Conservation (phyloP, 108 stramenopile species). For the Schizochytrium sp. region DNA sequence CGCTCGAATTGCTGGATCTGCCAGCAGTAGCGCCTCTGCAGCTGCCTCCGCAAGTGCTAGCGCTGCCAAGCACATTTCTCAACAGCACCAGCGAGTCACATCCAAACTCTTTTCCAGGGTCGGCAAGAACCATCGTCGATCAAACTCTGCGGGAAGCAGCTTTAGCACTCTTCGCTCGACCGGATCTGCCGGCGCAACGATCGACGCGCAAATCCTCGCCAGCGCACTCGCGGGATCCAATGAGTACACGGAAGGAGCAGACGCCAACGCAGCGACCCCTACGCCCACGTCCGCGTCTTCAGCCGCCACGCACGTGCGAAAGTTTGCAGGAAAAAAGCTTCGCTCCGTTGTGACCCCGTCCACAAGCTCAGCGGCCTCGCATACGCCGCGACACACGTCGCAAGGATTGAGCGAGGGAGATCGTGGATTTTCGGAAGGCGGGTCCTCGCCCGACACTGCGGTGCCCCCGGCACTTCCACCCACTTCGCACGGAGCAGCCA, state of each 20-base stretch:
- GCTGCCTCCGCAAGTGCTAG: not conserved
- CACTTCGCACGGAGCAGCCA: too few species aligned
- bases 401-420: not conserved
- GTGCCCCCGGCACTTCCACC: too few species aligned
- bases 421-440: not conserved
- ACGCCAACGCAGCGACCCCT: not conserved
- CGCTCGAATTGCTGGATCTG: not conserved
- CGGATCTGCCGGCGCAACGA: too few species aligned
- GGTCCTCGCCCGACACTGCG: not conserved
- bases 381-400: not conserved
- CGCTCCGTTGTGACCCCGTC: not conserved
- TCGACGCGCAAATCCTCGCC: not conserved
- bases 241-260: not conserved
- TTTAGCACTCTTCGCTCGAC: not conserved
- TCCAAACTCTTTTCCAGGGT: not conserved
- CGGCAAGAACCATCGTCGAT: not conserved
- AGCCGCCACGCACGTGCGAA: not conserved
- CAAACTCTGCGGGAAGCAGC: not conserved
- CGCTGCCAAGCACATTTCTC: not conserved
- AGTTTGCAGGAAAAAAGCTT: not conserved
- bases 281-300: not conserved
- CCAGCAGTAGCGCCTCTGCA: not conserved
- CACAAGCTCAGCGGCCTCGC: not conserved
- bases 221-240: not conserved
- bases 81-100: not conserved